Percentiles rank a stretch among this genome's conserved stretches.
These are phyloP conservation scores for Aspergillus candidus DNA, from an alignment of 2,329 filamentous ascomycete genomes.

Conservation along the genomic window DNA sequence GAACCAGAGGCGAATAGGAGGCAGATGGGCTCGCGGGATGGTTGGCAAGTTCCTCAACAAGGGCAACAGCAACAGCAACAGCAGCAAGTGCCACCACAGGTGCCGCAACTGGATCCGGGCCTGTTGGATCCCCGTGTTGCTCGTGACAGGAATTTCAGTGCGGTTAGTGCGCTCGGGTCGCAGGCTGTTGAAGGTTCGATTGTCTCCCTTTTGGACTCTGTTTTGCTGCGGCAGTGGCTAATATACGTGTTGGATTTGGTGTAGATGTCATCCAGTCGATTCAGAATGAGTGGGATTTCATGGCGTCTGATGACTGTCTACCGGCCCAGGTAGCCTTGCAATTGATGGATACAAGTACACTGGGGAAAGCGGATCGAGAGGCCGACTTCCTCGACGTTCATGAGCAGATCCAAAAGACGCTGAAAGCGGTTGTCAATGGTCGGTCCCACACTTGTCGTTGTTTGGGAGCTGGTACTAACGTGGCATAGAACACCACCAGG, in stretches of 20 bases:
- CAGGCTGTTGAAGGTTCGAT: slow-evolving; percentile 34
- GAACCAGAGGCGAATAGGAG: slow-evolving; percentile 26
- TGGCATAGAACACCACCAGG: slow-evolving; percentile 78
- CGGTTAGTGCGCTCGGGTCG: slow-evolving; percentile 18
- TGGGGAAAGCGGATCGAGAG: slow-evolving; percentile 86
- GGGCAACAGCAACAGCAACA: slow-evolving; percentile 16
- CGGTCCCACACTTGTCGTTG: slow-evolving; percentile 8
- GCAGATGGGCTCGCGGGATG: slow-evolving; percentile 23
- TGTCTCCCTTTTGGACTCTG: background rate
- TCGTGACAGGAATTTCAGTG: slow-evolving; percentile 10
- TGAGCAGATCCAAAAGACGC: slow-evolving; percentile 78
- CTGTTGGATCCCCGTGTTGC: too few species aligned
- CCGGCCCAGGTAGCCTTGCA: slow-evolving; percentile 93
- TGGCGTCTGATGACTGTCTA: slow-evolving; percentile 81
- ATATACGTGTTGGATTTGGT: background rate
- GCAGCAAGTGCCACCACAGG: slow-evolving; percentile 13
- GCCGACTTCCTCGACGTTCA: slow-evolving; percentile 77
- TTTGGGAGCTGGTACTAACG: slow-evolving; percentile 6
- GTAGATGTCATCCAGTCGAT: slow-evolving; percentile 70
- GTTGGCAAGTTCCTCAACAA: slow-evolving; percentile 14
- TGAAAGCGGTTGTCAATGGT: slow-evolving; percentile 89
- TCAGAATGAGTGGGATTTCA: slow-evolving; percentile 81
- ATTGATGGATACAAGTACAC: slow-evolving; percentile 86
- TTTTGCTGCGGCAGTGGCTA: background rate
- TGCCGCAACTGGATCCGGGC: too few species aligned